Percentiles rank a stretch among this genome's conserved stretches.
Conservation (phyloP, 2,329 filamentous ascomycete species). For the Xylariaceae sp. region DNA sequence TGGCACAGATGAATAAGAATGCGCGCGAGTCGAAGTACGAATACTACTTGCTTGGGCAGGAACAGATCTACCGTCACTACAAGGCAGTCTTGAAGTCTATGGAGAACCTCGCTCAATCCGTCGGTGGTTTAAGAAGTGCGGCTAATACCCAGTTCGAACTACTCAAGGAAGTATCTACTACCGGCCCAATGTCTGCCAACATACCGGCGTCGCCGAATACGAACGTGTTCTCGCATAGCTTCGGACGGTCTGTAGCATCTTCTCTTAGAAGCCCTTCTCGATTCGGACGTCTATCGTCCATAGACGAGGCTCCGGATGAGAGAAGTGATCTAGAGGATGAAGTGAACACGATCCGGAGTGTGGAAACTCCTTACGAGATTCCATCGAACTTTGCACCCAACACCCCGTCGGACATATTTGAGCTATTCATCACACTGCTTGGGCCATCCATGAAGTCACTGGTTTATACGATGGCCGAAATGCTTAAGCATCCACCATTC, state of each 20-base stretch:
- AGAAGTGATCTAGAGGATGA: constrained; percentile 44
- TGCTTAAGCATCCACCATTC: constrained; percentile 83
- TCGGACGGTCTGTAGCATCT: constrained; percentile 21
- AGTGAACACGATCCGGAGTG: constrained; percentile 14
- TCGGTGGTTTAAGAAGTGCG: constrained; percentile 85
- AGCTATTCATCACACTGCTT: constrained; percentile 79
- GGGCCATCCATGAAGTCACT: constrained; percentile 95
- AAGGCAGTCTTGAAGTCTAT: constrained; percentile 76
- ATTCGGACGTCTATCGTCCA: constrained; percentile 49
- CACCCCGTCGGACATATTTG: constrained; percentile 78
- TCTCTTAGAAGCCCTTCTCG: constrained; percentile 37
- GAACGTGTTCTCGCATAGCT: constrained; percentile 31
- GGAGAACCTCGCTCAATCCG: constrained; percentile 77
- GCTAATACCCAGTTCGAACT: constrained; percentile 84
- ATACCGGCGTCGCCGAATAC: constrained; percentile 31
- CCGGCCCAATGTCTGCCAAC: constrained; percentile 23
- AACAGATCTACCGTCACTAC: constrained; percentile 73
- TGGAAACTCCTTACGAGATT: constrained; percentile 10
- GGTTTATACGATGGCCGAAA: constrained; percentile 84
- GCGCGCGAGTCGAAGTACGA: constrained; percentile 84
- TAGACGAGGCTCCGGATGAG: constrained; percentile 58
- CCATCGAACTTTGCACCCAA: constrained; percentile 37
- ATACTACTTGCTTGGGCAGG: constrained; percentile 75
- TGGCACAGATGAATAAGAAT: constrained; percentile 67
- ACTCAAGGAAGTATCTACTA: constrained; percentile 55